Evolutionary conservation across 2,329 filamentous ascomycete genomes (phyloP).

Genomic region (Parafenestella ontariensis): DNA sequence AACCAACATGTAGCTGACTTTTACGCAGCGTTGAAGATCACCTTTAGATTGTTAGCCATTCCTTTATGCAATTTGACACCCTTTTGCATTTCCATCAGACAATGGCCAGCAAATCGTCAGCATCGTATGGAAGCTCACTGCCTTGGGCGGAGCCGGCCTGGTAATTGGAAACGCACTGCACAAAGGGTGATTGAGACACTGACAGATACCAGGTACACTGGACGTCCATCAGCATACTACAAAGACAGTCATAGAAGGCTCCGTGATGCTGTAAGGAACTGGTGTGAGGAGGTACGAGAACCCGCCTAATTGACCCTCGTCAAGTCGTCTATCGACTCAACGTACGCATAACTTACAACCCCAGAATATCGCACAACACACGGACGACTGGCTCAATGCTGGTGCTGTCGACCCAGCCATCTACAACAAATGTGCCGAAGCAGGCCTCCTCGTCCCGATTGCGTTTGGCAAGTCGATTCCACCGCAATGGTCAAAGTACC

Average conservation of each 20-base stretch:
- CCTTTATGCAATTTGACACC: neutral
- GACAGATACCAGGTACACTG: slow-evolving; percentile 33
- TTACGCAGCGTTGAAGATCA: neutral
- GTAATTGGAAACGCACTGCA: slow-evolving; percentile 10
- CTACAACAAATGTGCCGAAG: slow-evolving; percentile 36
- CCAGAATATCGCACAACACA: slow-evolving; percentile 35
- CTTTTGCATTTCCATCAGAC: neutral
- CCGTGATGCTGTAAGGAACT: slow-evolving; percentile 36
- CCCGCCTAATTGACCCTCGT: neutral
- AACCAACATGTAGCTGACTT: neutral
- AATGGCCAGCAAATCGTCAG: slow-evolving; percentile 16
- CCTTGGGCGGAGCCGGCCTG: slow-evolving; percentile 42
- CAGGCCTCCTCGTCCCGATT: slow-evolving; percentile 40
- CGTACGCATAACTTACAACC: slow-evolving; percentile 5
- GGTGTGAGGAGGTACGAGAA: slow-evolving; percentile 36
- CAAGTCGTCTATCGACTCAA: neutral
- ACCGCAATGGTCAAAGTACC: slow-evolving; percentile 32
- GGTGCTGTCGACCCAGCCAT: slow-evolving; percentile 33
- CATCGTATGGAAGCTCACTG: slow-evolving; percentile 36
- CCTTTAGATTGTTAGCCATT: neutral
- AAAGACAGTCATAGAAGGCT: slow-evolving; percentile 39
- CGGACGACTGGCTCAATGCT: slow-evolving; percentile 35
- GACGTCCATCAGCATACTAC: slow-evolving; percentile 42
- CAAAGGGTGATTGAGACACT: neutral
- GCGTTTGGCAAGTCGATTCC: slow-evolving; percentile 40